phyloP scores from a whole-genome alignment of 768 basidiomycete species.

The Tylopilus sp. region DNA sequence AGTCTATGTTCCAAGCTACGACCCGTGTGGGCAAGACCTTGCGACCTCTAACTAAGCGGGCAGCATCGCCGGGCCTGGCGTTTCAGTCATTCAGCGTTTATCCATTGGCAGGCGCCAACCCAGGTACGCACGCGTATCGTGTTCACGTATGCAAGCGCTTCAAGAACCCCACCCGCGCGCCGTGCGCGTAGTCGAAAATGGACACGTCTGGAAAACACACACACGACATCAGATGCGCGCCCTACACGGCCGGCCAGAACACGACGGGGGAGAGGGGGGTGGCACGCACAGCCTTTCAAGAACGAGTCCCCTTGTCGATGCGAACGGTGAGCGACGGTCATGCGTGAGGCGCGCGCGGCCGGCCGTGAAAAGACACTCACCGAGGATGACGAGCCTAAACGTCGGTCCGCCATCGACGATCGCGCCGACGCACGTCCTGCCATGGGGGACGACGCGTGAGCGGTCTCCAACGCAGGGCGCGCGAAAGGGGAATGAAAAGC shows the following conservation, averaged over 20 bases:
- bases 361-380: constrained; percentile 13
- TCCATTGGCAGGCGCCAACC: no score
- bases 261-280: background rate
- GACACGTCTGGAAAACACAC: no score
- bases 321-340: background rate
- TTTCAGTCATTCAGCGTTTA: no score
- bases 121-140: background rate
- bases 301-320: constrained; percentile 48
- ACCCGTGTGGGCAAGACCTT: no score
- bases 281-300: constrained; percentile 57
- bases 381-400: constrained; percentile 14
- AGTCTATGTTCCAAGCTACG: no score
- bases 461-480: background rate
- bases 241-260: no score
- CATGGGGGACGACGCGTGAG: background rate
- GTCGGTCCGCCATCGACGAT: constrained; percentile 38
- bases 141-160: constrained; percentile 41
- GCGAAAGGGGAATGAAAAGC: background rate
- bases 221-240: constrained; percentile 3
- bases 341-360: no score
- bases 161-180: constrained; percentile 54
- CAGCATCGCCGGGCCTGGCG: no score
- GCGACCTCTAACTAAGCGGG: no score
- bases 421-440: constrained; percentile 55
- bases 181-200: constrained; percentile 55